Percentiles rank a stretch among this genome's conserved stretches.
Evolutionary conservation across 2,329 filamentous ascomycete species (phyloP).

Genomic region (Ascochyta viciae-villosae): DNA sequence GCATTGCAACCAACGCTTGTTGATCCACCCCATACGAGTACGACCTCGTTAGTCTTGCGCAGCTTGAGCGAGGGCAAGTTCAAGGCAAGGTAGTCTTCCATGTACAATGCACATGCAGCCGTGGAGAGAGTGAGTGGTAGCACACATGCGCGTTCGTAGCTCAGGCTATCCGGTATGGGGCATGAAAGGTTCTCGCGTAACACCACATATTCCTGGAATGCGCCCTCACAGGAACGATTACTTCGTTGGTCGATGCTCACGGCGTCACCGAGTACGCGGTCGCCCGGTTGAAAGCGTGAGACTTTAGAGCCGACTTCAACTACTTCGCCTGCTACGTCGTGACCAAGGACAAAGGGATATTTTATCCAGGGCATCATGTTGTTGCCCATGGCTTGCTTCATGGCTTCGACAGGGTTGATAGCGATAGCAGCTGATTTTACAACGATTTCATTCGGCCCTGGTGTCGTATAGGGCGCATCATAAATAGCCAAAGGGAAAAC

Average conservation of each 20-base stretch:
- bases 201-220: conserved; percentile 60
- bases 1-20: conserved; percentile 57
- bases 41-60: conserved; percentile 47
- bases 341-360: conserved; percentile 35
- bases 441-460: conserved; percentile 48
- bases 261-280: conserved; percentile 50
- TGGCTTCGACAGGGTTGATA: conserved; percentile 55
- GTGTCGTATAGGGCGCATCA: conserved; percentile 46
- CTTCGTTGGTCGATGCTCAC: conserved; percentile 16
- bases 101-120: conserved; percentile 21
- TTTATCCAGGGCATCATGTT: conserved; percentile 15
- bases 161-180: conserved; percentile 56
- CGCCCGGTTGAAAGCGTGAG: conserved; percentile 49
- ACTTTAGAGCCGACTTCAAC: conserved; percentile 52
- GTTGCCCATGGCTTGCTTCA: conserved; percentile 36
- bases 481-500: conserved; percentile 40
- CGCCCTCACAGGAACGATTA: conserved; percentile 49
- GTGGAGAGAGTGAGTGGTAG: conserved; percentile 36
- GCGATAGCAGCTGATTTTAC: conserved; percentile 51
- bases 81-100: conserved; percentile 21
- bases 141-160: conserved; percentile 57
- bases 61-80: conserved; percentile 50
- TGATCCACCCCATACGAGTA: conserved; percentile 56
- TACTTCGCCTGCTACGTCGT: conserved; percentile 54
- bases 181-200: conserved; percentile 56